Evolutionary conservation across 140 eudicot species (phyloP).

Genomic region (Oenanthe javanica): DNA sequence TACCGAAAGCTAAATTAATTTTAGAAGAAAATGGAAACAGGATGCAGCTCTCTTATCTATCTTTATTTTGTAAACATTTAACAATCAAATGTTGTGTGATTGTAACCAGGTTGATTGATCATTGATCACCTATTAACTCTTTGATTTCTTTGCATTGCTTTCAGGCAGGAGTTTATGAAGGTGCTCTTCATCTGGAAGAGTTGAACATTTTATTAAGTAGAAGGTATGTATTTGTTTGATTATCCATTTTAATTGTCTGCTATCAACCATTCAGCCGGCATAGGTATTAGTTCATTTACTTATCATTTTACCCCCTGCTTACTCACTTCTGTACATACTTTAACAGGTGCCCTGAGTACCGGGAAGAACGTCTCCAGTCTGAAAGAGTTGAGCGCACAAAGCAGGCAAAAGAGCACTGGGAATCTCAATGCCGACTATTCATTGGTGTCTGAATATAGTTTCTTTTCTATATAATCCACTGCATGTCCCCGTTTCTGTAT

Average conservation of each 20-base stretch:
- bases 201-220: slow-evolving; percentile 62
- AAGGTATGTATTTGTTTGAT: slow-evolving; percentile 40
- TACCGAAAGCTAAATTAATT: neutral
- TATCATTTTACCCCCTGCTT: neutral
- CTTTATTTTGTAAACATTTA: neutral
- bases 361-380: slow-evolving; percentile 68
- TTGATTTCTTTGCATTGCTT: slow-evolving; percentile 13
- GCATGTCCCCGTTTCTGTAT: neutral
- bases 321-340: neutral
- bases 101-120: neutral
- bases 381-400: slow-evolving; percentile 64
- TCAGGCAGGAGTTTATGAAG: slow-evolving; percentile 68
- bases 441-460: slow-evolving; percentile 39
- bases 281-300: neutral
- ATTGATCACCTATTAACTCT: neutral
- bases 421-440: slow-evolving; percentile 53
- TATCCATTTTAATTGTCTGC: neutral
- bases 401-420: slow-evolving; percentile 87
- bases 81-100: neutral
- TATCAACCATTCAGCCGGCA: neutral
- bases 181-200: slow-evolving; percentile 82
- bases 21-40: neutral
- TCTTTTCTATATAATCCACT: neutral
- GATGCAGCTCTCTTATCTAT: neutral
- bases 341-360: slow-evolving; percentile 69